These are phyloP conservation scores for Penicillium taxi DNA, from an alignment of 495 filamentous ascomycete species.

Conservation along the genomic window DNA sequence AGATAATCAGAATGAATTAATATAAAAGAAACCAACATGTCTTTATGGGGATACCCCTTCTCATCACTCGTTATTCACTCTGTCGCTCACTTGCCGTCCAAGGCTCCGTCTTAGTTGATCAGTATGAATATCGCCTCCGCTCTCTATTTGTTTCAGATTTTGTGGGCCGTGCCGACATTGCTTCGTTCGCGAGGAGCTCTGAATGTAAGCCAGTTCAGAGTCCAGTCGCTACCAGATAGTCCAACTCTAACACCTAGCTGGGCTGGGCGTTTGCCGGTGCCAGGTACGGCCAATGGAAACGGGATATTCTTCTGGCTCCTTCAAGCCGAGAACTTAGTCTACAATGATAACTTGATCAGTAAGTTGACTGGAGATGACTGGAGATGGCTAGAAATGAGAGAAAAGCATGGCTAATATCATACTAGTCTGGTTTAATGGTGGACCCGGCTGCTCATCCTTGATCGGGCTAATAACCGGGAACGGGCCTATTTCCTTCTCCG, in stretches of 20 bases:
- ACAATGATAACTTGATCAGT: conserved; percentile 35
- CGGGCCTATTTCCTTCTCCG: conserved; percentile 23
- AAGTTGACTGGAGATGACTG: conserved; percentile 3
- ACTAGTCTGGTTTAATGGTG: conserved; percentile 62
- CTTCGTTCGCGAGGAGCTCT: conserved; percentile 5
- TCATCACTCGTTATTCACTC: no score
- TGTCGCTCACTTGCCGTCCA: no score
- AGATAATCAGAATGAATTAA: no score
- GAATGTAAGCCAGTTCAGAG: conserved; percentile 18
- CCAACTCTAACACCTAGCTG: conserved; percentile 29
- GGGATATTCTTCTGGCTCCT: conserved; percentile 39
- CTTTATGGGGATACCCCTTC: no score
- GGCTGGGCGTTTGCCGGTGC: conserved; percentile 34
- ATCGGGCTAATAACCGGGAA: conserved; percentile 45
- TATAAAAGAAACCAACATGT: no score
- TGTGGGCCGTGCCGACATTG: conserved; percentile 10
- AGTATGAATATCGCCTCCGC: conserved; percentile 17
- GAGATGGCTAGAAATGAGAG: background rate
- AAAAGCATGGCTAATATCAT: background rate
- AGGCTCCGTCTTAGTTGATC: no score
- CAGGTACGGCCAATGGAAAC: conserved; percentile 23
- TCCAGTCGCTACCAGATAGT: conserved; percentile 23
- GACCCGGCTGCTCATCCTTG: conserved; percentile 60
- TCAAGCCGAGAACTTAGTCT: conserved; percentile 21
- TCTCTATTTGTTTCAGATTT: conserved; percentile 14